Percentiles rank a stretch among this genome's conserved stretches.
Conservation (phyloP, 2,329 filamentous ascomycete species). For the Beauveria australis region DNA sequence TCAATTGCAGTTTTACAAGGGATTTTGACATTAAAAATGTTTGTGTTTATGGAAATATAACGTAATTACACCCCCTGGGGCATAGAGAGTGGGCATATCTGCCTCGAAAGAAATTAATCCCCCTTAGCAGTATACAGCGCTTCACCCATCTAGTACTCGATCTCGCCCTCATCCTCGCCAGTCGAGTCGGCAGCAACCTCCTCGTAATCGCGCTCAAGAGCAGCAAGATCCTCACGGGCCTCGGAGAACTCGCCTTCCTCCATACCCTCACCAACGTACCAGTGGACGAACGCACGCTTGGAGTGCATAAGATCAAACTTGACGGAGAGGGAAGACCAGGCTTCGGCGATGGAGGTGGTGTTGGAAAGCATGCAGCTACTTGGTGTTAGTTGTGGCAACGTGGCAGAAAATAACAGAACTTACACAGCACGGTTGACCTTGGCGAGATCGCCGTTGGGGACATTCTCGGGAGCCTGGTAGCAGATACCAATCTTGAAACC, state of each 20-base stretch:
- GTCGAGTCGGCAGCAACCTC: constrained; percentile 94
- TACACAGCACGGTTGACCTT: constrained; percentile 98
- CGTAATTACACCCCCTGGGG: constrained; percentile 29
- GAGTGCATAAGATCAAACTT: constrained; percentile 99
- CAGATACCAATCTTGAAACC: constrained; percentile 99
- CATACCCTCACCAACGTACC: constrained; percentile 99
- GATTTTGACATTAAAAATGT: constrained; percentile 13
- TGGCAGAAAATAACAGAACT: constrained; percentile 31
- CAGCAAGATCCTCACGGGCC: constrained; percentile 95
- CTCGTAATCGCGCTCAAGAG: constrained; percentile 96
- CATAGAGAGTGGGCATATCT: constrained; percentile 22
- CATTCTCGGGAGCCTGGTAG: constrained; percentile 95
- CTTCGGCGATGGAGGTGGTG: constrained; percentile 97
- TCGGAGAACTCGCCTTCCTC: constrained; percentile 99
- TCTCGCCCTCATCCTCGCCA: constrained; percentile 78
- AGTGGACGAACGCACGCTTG: constrained; percentile 99
- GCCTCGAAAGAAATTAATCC: constrained; percentile 14
- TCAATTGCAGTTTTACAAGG: constrained; percentile 1
- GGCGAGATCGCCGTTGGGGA: constrained; percentile 93
- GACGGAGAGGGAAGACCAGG: constrained; percentile 90
- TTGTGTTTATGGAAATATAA: constrained; percentile 26
- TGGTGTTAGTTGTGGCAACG: constrained; percentile 18
- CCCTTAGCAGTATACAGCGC: constrained; percentile 10
- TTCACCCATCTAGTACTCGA: constrained; percentile 67
- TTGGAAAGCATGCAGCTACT: constrained; percentile 93